Evolutionary conservation across 2,329 filamentous ascomycete species (phyloP), one percentile per base, ranked within the genome.

Genomic region (Xylaria sp.): DNA sequence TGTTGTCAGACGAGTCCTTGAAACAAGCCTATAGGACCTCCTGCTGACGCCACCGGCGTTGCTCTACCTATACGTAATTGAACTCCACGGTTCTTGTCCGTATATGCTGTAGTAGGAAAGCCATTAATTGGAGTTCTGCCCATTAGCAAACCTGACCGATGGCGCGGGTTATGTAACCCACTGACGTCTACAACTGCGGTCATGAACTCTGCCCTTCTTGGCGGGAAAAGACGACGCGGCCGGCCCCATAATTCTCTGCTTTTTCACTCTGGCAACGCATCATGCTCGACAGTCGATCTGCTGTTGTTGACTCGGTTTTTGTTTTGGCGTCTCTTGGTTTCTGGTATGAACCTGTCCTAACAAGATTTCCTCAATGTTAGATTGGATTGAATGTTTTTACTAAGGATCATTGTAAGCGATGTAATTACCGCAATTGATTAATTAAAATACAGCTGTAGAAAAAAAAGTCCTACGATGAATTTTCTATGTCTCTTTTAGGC

Each of bases 171-270:
- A 51, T 57, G 63, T 60, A 60, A 60, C 55, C 45, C 21, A 42
- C 59, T 66, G 64, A 67, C 67, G 67, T 65, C 62, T 61, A 54
- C 58, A 56, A 57, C 50, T 57, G 66, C 34, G 51, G 45, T 42
- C 32, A 21, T 56, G 21, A 53, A 12, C 45, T 32, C n/a, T 47
- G 54, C 55, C 34, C 32, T 14, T 65, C 65, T 69, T 68, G 64
- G 68, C 58, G 27, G 11, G 24, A 12, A 42, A 60, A 54, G 62
- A 54, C 65, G 50, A 68, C 68, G 68, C 68, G 68, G 68, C 57
- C 58, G 24, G 61, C 45, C 39, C 61, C 65, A 48, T 36, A 24
- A 32, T 65, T 59, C 45, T 50, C 36, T 42, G 9, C 39, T 42
- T 42, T 36, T 54, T 61, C n/a, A 34, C 55, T 67, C 24, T 61